phyloP scores from a whole-genome alignment of 371 early-diverging fungal genomes.

The Haplosporangium sp. region DNA sequence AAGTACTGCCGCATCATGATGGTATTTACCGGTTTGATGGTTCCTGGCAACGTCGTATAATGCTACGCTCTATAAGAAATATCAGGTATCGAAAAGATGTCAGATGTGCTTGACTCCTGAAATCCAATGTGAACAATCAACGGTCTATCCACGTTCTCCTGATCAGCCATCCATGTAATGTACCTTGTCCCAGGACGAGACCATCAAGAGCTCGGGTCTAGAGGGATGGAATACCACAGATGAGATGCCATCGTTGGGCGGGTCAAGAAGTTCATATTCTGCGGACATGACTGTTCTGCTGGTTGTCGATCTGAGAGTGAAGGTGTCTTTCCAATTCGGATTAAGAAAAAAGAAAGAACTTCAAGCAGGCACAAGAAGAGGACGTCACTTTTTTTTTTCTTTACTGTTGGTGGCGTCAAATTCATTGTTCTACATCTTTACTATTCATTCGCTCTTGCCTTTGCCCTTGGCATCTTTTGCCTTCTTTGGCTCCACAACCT shows the following conservation, averaged over 20 bases:
- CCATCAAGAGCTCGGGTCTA: conserved; percentile 73
- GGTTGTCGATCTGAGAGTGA: neutral
- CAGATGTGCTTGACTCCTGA: too few species aligned
- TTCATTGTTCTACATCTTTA: neutral
- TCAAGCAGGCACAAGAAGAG: neutral
- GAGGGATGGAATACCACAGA: conserved; percentile 75
- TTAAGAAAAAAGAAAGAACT: neutral
- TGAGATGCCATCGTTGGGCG: conserved; percentile 91
- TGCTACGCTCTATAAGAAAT: conserved; percentile 69
- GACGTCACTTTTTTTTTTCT: neutral
- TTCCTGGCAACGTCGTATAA: conserved; percentile 83
- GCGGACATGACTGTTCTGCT: conserved; percentile 25
- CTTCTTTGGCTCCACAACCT: conserved; percentile 51
- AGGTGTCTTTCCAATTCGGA: neutral
- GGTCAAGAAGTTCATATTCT: conserved; percentile 79
- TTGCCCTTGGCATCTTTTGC: conserved; percentile 11
- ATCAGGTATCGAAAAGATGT: neutral
- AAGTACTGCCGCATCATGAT: conserved; percentile 77
- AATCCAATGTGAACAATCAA: neutral
- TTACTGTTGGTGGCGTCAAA: neutral
- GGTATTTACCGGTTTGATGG: conserved; percentile 62
- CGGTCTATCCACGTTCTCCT: neutral
- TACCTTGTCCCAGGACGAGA: conserved; percentile 93
- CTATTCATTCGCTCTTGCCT: conserved; percentile 2
- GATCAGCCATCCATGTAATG: neutral